These are phyloP conservation scores for Ganoderma resinaceum DNA, from an alignment of 1,284 basidiomycete genomes.

Conservation along the genomic window DNA sequence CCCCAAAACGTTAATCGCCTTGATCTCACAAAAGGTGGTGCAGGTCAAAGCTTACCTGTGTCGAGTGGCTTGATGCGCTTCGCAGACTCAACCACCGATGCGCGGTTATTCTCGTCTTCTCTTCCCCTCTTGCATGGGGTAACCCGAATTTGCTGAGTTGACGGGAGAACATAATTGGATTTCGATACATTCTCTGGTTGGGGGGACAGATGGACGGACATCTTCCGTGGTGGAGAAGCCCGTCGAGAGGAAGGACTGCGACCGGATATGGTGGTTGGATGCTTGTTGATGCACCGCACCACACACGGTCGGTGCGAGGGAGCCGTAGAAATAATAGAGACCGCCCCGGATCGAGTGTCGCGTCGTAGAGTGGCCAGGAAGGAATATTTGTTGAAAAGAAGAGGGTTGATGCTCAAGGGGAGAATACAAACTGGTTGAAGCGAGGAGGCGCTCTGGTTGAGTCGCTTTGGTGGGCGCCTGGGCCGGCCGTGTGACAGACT, in stretches of 20 bases:
- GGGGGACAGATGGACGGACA: not conserved
- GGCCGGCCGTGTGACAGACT: not conserved
- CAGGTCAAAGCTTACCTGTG: not conserved
- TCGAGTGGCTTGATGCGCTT: conserved; percentile 3
- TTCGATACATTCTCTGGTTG: no score
- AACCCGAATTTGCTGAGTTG: not conserved
- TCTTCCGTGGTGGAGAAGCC: not conserved
- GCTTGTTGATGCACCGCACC: not conserved
- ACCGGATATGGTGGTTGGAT: not conserved
- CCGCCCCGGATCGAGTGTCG: not conserved
- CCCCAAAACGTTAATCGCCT: not conserved
- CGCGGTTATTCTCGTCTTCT: not conserved
- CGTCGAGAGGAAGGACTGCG: not conserved
- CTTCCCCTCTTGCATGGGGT: not conserved
- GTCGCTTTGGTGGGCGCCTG: not conserved
- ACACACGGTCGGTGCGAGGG: not conserved
- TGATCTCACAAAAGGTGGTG: not conserved
- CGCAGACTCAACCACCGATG: not conserved
- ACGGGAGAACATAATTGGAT: not conserved
- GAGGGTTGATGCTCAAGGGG: not conserved
- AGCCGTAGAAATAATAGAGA: not conserved
- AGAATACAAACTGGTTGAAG: not conserved
- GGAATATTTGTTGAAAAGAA: not conserved
- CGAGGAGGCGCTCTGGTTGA: not conserved
- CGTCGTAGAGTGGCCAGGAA: not conserved